Base-by-base conservation (phyloP, 495 filamentous ascomycete species). In the Astrocystis sublimbata region DNA sequence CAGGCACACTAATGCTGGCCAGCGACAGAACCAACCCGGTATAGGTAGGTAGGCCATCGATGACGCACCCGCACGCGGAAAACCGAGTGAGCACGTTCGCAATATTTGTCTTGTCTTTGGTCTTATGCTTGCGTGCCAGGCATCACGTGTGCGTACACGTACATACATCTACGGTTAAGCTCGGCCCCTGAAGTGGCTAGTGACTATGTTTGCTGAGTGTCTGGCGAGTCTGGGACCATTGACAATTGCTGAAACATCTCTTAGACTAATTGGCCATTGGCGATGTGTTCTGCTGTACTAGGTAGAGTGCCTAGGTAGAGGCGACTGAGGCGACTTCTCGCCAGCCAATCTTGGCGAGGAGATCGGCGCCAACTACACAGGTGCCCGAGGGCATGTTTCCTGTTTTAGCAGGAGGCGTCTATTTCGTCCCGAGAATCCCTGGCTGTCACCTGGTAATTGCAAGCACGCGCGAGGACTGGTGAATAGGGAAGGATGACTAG, bases 91-190 rank as follows among this genome's bases (percentile, higher is more conserved):
- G n/a, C 47, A 53, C 21, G 40, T 28, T 35, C 54, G 24, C 54
- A 8, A 45, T 1, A 45, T 45, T 33, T 38, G 35, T 12, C 26
- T 23, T 43, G 26, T 42, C 24, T 30, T 62, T 43, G 60, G 60
- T 33, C 50, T 56, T 56, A 62, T 56, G n/a, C n/a, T 51, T 66
- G 70, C 67, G 63, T 61, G 57, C 64, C 62, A 58, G 58, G 64
- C 68, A 68, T 68, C 70, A 72, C 68, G 70, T 72, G 70, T 63
- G 61, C 65, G 53, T 36, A 43, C n/a, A n/a, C n/a, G n/a, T n/a
- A n/a, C n/a, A n/a, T n/a, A n/a, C n/a, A n/a, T n/a, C n/a, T n/a
- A n/a, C n/a, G n/a, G n/a, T n/a, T n/a, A n/a, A n/a, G n/a, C n/a
- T n/a, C n/a, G n/a, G n/a, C n/a, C n/a, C n/a, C n/a, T n/a, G n/a